Evolutionary conservation across 768 basidiomycete genomes (phyloP).

Genomic region (Lanmaoa pseudosensibilis): DNA sequence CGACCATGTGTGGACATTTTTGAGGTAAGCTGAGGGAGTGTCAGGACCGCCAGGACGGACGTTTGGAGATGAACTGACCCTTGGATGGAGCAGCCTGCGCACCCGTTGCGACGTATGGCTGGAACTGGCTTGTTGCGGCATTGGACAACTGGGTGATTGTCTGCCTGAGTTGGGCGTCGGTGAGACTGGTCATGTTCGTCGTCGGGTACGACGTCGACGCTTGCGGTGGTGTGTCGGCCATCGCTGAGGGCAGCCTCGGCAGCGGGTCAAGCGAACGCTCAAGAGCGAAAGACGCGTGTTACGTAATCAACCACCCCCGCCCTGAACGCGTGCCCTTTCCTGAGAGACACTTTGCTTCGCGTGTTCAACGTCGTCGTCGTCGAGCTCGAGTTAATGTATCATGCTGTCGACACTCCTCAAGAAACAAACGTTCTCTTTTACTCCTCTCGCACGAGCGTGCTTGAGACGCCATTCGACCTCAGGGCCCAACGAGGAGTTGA

Average conservation of each 20-base stretch:
- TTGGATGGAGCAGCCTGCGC: slow-evolving; percentile 32
- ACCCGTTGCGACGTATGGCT: slow-evolving; percentile 33
- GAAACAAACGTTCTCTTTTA: neutral
- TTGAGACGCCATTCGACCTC: slow-evolving; percentile 19
- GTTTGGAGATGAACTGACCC: slow-evolving; percentile 16
- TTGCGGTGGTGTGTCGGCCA: slow-evolving; percentile 29
- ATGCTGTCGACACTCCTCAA: slow-evolving; percentile 26
- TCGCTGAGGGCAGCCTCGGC: slow-evolving; percentile 11
- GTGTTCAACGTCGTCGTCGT: neutral
- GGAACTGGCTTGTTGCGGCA: slow-evolving; percentile 39
- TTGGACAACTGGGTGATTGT: slow-evolving; percentile 55
- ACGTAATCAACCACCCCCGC: slow-evolving; percentile 18
- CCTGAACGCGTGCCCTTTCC: neutral
- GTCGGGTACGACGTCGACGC: slow-evolving; percentile 34
- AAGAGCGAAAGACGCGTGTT: slow-evolving; percentile 22
- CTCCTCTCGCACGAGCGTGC: slow-evolving; percentile 4
- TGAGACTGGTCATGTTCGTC: slow-evolving; percentile 44
- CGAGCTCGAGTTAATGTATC: neutral
- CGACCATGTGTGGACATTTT: slow-evolving; percentile 73
- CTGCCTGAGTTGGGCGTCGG: slow-evolving; percentile 63
- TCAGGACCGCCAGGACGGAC: slow-evolving; percentile 17
- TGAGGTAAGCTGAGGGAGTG: slow-evolving; percentile 50
- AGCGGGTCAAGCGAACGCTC: neutral
- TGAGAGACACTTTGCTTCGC: neutral
- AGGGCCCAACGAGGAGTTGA: slow-evolving; percentile 38